Base-by-base conservation (phyloP, 1,284 basidiomycete genomes). In the Microbotryum scabiosae region DNA sequence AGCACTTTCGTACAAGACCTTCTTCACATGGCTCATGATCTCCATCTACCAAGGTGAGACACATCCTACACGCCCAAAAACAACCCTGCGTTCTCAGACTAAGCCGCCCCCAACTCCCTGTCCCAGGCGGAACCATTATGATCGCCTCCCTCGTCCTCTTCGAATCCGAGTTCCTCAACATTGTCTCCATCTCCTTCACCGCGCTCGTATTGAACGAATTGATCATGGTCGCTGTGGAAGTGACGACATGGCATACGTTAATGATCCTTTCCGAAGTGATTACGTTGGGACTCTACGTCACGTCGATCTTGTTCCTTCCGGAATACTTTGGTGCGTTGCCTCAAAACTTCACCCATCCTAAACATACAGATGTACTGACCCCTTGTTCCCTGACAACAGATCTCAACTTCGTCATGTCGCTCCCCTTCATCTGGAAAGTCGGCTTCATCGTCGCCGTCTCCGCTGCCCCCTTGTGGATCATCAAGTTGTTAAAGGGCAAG, bases 21-120 rank as follows among this genome's bases (percentile, higher is more conserved):
- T 99, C 79, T 97, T 97, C 77, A 85, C 87, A 62, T 99, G 96
- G 94, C 79, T 94, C 66, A 91, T 93, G 84, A 93, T 97, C 72
- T 94, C 90, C 71, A 80, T 97, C 41, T 99, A 98, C 76, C 96
- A 99, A 83, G 94, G 90, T 87, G 51, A 50, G 79, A 65, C 30
- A 26, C 32, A 46, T 18, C 20, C 20, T 5, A 14, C 41, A 30
- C 9, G 5, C 30, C 21, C 3, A 48, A 1, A 23, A 14, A 36
- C 16, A 14, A 36, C 16, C 10, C 20, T 10, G 18, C 32, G 32
- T 9, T 0, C 25, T 8, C 28, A 10, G 53, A 9, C 16, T 21
- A 10, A 30, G 21, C 28, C 30, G 9, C 6, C 48, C 4, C 25
- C 16, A 21, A 16, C 23, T 14, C 28, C 7, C 12, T 23, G n/a